Evolutionary conservation across 176 grass and related monocot genomes (phyloP).

Genomic region (Juncus inflexus): DNA sequence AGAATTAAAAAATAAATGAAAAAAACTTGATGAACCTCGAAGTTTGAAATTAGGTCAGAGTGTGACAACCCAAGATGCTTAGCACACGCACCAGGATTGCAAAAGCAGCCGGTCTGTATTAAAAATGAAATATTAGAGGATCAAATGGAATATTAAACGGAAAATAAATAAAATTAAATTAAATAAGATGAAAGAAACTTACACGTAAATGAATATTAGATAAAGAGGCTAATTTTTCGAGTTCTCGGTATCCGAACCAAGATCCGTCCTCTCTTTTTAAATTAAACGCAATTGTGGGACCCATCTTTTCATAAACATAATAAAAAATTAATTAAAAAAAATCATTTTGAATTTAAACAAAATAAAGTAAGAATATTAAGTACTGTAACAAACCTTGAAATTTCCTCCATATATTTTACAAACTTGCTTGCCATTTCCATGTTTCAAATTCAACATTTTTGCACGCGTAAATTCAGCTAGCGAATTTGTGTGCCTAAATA

Average conservation of each 20-base stretch:
- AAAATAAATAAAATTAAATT: background rate
- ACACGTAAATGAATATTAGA: constrained; percentile 85
- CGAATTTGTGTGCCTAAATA: constrained; percentile 66
- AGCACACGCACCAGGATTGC: constrained; percentile 91
- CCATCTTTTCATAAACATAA: constrained; percentile 32
- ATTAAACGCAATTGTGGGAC: constrained; percentile 93
- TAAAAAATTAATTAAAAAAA: background rate
- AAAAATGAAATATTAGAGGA: constrained; percentile 18
- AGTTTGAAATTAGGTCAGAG: constrained; percentile 83
- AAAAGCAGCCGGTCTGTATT: constrained; percentile 89
- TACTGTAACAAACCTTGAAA: constrained; percentile 49
- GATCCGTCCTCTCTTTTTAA: constrained; percentile 93
- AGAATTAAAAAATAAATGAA: constrained; percentile 17
- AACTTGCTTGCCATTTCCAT: constrained; percentile 65
- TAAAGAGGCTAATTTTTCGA: constrained; percentile 84
- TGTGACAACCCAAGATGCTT: constrained; percentile 87
- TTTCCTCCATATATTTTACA: constrained; percentile 66
- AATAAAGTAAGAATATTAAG: background rate
- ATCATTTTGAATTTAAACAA: background rate
- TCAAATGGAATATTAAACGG: background rate
- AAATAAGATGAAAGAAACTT: constrained; percentile 24
- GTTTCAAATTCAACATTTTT: constrained; percentile 70
- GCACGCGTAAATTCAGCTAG: constrained; percentile 65
- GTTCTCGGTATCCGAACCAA: constrained; percentile 81
- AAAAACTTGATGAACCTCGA: constrained; percentile 55